Evolutionary conservation across 179 eudicot genomes (phyloP).

Genomic region (Beta macrorhiza): DNA sequence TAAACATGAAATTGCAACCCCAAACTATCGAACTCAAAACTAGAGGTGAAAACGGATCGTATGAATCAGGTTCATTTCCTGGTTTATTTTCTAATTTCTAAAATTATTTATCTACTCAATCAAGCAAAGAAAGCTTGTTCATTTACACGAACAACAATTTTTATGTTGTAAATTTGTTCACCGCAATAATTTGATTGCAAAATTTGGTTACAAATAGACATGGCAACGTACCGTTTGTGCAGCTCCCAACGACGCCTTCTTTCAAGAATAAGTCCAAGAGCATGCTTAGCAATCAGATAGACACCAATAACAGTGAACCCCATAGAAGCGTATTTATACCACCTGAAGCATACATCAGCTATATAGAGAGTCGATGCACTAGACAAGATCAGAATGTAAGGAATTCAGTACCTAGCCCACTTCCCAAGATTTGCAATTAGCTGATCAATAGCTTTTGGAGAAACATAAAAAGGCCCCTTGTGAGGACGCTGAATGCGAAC

Average conservation of each 20-base stretch:
- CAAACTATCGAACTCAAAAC: no score
- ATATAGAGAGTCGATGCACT: conserved; percentile 10
- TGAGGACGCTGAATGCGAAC: conserved; percentile 81
- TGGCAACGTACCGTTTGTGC: conserved; percentile 60
- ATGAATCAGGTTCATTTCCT: no score
- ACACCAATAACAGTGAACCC: conserved; percentile 80
- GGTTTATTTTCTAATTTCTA: not conserved
- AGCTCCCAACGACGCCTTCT: conserved; percentile 85
- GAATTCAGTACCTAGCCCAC: conserved; percentile 76
- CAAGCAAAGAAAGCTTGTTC: not conserved
- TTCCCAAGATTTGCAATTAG: conserved; percentile 89
- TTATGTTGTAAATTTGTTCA: not conserved
- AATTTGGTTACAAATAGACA: not conserved
- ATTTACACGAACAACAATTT: not conserved
- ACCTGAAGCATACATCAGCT: conserved; percentile 44
- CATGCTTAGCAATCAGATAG: conserved; percentile 78
- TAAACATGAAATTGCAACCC: no score
- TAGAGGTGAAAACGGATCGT: no score
- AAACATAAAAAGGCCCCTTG: conserved; percentile 91
- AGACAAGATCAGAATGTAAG: not conserved
- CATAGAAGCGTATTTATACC: conserved; percentile 78
- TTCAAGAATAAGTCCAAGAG: conserved; percentile 69
- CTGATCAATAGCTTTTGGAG: conserved; percentile 82
- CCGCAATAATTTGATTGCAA: not conserved
- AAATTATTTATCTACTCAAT: not conserved